Conservation (phyloP, 2,329 filamentous ascomycete species). For the Colletotrichum tanaceti region DNA sequence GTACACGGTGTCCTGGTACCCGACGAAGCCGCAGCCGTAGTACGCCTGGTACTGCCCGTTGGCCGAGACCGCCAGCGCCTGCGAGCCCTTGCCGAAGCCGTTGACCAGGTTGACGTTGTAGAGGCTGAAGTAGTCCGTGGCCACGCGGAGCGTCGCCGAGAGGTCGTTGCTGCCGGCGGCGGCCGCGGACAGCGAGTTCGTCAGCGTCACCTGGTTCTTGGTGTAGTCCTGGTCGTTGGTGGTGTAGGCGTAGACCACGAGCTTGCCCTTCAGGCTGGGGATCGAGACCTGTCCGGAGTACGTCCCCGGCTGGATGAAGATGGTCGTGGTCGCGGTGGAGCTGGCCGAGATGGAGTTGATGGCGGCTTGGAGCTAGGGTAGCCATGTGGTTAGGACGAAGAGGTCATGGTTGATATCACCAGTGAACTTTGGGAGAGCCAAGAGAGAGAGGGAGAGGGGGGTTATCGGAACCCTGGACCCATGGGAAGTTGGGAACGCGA, state of each 20-base stretch:
- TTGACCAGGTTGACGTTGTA: constrained; percentile 71
- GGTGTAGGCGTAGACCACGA: constrained; percentile 71
- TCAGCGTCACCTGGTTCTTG: constrained; percentile 68
- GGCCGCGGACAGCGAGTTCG: constrained; percentile 52
- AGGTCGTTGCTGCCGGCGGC: constrained; percentile 63
- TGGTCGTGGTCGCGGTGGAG: constrained; percentile 62
- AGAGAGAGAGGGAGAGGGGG: no score
- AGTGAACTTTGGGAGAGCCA: background rate
- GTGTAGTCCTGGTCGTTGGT: constrained; percentile 62
- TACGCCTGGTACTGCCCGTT: constrained; percentile 59
- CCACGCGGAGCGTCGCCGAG: constrained; percentile 60
- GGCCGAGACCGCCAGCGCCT: constrained; percentile 61
- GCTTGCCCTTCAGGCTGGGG: constrained; percentile 57
- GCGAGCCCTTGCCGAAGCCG: constrained; percentile 58
- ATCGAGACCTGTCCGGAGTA: constrained; percentile 71
- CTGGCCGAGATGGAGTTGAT: constrained; percentile 67
- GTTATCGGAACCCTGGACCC: no score
- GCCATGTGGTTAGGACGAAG: background rate
- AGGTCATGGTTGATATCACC: background rate
- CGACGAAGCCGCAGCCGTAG: constrained; percentile 59
- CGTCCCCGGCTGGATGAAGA: constrained; percentile 76
- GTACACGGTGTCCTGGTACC: constrained; percentile 63
- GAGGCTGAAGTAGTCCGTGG: constrained; percentile 64
- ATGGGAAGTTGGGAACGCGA: accelerated
- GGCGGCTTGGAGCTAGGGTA: constrained; percentile 61